phyloP scores from a whole-genome alignment of 2,329 filamentous ascomycete genomes.

The Arthroderma sp. region DNA sequence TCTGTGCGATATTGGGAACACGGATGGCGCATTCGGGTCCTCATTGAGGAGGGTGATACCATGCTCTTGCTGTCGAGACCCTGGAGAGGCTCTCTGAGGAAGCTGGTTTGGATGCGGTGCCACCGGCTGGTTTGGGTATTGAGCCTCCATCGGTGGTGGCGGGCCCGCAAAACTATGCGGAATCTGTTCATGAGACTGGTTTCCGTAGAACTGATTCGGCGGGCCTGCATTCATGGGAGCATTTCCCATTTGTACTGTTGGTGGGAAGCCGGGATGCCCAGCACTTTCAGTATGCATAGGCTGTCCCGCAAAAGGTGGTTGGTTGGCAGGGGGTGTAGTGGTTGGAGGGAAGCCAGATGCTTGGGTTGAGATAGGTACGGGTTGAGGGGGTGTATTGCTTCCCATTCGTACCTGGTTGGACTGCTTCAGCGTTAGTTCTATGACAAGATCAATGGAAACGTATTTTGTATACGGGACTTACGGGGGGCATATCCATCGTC shows the following conservation, averaged over 20 bases:
- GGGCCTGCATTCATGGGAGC: conserved; percentile 5
- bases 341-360: not conserved
- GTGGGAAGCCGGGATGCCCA: not conserved
- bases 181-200: not conserved
- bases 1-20: conserved; percentile 10
- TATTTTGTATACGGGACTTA: not conserved
- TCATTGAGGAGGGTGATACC: conserved; percentile 9
- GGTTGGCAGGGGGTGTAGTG: not conserved
- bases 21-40: conserved; percentile 8
- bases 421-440: not conserved
- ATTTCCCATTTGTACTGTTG: conserved; percentile 3
- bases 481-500: not conserved
- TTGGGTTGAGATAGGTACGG: not conserved
- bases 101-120: conserved; percentile 3
- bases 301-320: not conserved
- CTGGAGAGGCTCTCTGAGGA: conserved; percentile 2
- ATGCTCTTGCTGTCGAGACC: conserved; percentile 4
- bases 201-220: conserved; percentile 4
- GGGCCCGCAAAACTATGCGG: not conserved
- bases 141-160: not conserved
- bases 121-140: not conserved
- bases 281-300: not conserved
- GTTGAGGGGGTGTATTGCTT: conserved; percentile 1
- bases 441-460: not conserved
- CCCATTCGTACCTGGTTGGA: not conserved